phyloP scores from a whole-genome alignment of 257 asterid species.

The Osmanthus fragrans region DNA sequence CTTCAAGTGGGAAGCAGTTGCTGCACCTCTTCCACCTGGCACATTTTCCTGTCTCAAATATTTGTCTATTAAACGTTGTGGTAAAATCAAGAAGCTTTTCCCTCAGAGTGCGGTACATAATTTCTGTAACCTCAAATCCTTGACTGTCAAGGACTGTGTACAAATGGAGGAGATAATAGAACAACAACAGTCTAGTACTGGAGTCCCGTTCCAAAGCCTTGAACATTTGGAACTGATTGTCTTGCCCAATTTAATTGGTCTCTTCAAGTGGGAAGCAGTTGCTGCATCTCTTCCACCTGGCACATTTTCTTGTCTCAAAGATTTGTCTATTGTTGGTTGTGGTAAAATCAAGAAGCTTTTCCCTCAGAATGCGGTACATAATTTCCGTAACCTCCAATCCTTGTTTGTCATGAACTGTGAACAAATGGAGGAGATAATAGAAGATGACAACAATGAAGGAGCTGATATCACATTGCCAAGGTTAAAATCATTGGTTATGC shows the following conservation, averaged over 20 bases:
- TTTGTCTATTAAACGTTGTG: background rate
- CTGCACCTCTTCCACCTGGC: conserved; percentile 2
- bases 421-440: conserved; percentile 26
- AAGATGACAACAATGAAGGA: conserved; percentile 15
- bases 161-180: conserved; percentile 28
- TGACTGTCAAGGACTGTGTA: conserved; percentile 12
- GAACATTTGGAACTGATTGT: rapidly evolving
- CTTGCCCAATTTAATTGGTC: no score
- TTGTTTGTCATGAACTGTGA: conserved; percentile 15
- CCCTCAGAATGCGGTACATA: conserved; percentile 4
- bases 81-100: conserved; percentile 24
- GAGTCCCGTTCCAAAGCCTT: no score
- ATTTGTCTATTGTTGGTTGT: background rate
- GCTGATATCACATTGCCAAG: conserved; percentile 14
- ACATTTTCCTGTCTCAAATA: conserved; percentile 25
- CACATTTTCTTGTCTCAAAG: conserved; percentile 25
- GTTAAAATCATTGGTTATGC: conserved; percentile 4
- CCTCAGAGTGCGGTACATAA: conserved; percentile 1
- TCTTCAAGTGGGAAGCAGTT: background rate
- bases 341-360: conserved; percentile 22
- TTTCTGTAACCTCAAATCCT: conserved; percentile 16
- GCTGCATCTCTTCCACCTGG: conserved; percentile 4
- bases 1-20: background rate
- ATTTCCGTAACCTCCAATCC: conserved; percentile 17
- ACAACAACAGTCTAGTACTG: no score